Evolutionary conservation across 495 filamentous ascomycete species (phyloP).

Genomic region (Aspergillus nanangensis): DNA sequence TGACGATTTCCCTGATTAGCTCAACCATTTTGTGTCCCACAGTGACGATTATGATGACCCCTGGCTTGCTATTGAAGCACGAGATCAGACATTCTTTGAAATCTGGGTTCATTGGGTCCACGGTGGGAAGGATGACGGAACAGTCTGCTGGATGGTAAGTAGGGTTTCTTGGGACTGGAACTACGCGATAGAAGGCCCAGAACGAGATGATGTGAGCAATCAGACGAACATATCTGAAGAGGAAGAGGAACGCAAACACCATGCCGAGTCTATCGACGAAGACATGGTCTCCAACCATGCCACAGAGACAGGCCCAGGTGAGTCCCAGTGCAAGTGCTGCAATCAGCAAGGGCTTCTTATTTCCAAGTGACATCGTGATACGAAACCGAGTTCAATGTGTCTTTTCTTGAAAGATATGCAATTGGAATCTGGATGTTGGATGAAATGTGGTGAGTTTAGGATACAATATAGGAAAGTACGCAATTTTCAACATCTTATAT

Average conservation of each 20-base stretch:
- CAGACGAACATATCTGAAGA: slow-evolving; percentile 42
- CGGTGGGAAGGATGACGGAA: slow-evolving; percentile 52
- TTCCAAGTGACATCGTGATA: too few relatives aligned
- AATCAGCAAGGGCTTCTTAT: too few relatives aligned
- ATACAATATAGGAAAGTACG: too few relatives aligned
- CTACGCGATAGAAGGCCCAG: slow-evolving; percentile 34
- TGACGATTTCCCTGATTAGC: slow-evolving; percentile 5
- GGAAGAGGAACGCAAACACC: slow-evolving; percentile 10
- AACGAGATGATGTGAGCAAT: slow-evolving; percentile 41
- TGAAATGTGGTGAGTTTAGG: too few relatives aligned
- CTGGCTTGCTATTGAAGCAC: slow-evolving; percentile 24
- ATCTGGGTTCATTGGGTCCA: slow-evolving; percentile 27
- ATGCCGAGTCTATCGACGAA: too few relatives aligned
- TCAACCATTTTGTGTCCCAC: slow-evolving; percentile 13
- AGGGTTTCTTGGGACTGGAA: slow-evolving; percentile 27
- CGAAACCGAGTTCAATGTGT: too few relatives aligned
- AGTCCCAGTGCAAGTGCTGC: too few relatives aligned
- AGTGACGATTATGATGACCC: slow-evolving; percentile 33
- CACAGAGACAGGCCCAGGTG: too few relatives aligned
- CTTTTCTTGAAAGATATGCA: too few relatives aligned
- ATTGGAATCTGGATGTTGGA: too few relatives aligned
- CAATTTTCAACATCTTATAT: too few relatives aligned
- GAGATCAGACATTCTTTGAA: slow-evolving; percentile 29
- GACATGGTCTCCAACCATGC: too few relatives aligned
- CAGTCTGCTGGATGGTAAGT: slow-evolving; percentile 40